These are phyloP conservation scores for Coniella vitis DNA, from an alignment of 2,329 filamentous ascomycete species.

Conservation along the genomic window DNA sequence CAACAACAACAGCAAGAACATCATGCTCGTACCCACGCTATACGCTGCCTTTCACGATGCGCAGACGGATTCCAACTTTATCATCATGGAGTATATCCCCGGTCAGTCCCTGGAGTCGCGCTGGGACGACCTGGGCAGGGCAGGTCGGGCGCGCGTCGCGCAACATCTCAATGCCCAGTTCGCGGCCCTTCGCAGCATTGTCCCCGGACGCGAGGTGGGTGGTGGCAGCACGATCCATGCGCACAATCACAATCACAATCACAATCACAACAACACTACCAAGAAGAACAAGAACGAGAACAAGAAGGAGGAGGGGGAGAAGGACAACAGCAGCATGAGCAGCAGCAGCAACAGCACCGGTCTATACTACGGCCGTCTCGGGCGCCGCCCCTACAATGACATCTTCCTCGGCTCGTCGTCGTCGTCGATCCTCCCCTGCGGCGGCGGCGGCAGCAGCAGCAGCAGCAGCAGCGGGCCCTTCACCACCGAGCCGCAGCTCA, in stretches of 20 bases:
- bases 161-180: neutral
- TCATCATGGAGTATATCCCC: slow-evolving; percentile 1
- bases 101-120: neutral
- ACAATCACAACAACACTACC: no score
- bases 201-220: neutral
- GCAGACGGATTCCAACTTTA: neutral
- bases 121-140: neutral
- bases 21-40: neutral
- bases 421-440: no score
- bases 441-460: no score
- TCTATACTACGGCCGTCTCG: neutral
- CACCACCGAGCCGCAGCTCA: neutral
- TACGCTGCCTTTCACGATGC: neutral
- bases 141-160: neutral
- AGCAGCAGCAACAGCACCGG: no score
- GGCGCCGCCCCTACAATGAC: neutral
- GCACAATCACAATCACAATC: no score
- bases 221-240: no score
- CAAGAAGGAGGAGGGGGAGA: no score
- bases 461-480: neutral
- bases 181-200: neutral
- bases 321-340: no score
- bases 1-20: no score
- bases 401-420: neutral
- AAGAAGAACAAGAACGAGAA: no score